Evolutionary conservation across 257 asterid genomes (phyloP), one percentile per base, ranked within the genome.

Genomic region (Penstemon newberryi): DNA sequence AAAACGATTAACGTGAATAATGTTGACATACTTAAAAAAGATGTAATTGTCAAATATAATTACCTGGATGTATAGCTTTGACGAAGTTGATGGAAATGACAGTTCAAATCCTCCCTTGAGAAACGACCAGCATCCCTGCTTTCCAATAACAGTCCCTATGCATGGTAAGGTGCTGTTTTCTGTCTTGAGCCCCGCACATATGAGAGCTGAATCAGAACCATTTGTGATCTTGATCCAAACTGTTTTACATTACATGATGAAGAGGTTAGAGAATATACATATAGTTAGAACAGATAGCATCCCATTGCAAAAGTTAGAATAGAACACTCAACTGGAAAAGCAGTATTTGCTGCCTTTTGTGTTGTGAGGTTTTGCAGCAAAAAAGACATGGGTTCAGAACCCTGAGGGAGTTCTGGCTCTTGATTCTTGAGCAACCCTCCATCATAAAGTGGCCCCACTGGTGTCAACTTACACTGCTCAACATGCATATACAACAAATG

Each of bases 71-170:
- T 75, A 74, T 7, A 87, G 81, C 13, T 67, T 65, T 7, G 92
- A 79, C 7, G 73, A 67, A 56, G 66, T 69, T 8, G 88, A 82
- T 8, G 89, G 84, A 19, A 86, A 73, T 55, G 84, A 64, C 4
- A 85, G 18, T 1, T 78, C 80, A 73, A 87, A 84, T 54, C 95
- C 97, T 72, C 96, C 97, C 85, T 87, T 86, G 60, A 88, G 90
- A 72, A 90, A 88, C 0, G 92, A 84, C 88, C 91, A 90, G 62
- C 97, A 90, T 0, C 93, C 87, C 10, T n/a, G 53, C 56, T 70
- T 68, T 39, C 93, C 93, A 63, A 83, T 73, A 46, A 88, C 95
- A 40, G 82, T 86, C 44, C 96, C 96, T 8, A 85, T 75, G 78
- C 90, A 90, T 42, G 77, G 61, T 18, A 73, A 15, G 12, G 37